A percentile compares a stretch with the other conserved stretches of the same genome.
phyloP scores from a whole-genome alignment of 2,329 filamentous ascomycete genomes.

The Akanthomyces dipterigenus region DNA sequence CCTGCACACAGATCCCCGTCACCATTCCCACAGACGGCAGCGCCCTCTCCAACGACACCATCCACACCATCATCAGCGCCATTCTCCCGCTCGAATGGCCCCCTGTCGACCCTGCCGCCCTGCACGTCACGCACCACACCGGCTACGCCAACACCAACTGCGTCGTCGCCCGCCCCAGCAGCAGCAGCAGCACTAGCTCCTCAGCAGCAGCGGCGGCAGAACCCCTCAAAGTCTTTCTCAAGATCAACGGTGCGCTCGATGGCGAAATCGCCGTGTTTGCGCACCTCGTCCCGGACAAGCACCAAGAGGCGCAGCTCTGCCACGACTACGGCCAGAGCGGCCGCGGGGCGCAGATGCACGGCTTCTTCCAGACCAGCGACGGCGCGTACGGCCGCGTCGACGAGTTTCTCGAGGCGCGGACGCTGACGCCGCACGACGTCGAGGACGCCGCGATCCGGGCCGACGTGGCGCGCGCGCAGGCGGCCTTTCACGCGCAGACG shows the following conservation, averaged over 20 bases:
- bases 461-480: conserved; percentile 11
- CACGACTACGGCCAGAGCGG: conserved; percentile 11
- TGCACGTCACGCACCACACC: neutral
- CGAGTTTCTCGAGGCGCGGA: conserved; percentile 13
- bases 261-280: conserved; percentile 3
- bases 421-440: conserved; percentile 13
- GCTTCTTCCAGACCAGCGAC: conserved; percentile 15
- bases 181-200: no score
- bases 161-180: neutral
- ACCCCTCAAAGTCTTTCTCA: conserved; percentile 14
- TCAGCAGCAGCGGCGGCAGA: no score
- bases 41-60: neutral
- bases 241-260: neutral
- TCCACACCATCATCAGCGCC: neutral
- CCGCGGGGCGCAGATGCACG: conserved; percentile 10
- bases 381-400: conserved; percentile 13
- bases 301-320: conserved; percentile 11
- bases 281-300: conserved; percentile 12
- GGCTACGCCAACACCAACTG: neutral
- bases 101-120: neutral
- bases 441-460: conserved; percentile 11
- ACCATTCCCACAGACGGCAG: neutral
- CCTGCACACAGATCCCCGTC: neutral
- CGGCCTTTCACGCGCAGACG: conserved; percentile 9
- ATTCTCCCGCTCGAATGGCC: neutral